A percentile compares a stretch with the other conserved stretches of the same genome.
Conservation (phyloP, 306 rosid species). For the Prinsepia uniflora region DNA sequence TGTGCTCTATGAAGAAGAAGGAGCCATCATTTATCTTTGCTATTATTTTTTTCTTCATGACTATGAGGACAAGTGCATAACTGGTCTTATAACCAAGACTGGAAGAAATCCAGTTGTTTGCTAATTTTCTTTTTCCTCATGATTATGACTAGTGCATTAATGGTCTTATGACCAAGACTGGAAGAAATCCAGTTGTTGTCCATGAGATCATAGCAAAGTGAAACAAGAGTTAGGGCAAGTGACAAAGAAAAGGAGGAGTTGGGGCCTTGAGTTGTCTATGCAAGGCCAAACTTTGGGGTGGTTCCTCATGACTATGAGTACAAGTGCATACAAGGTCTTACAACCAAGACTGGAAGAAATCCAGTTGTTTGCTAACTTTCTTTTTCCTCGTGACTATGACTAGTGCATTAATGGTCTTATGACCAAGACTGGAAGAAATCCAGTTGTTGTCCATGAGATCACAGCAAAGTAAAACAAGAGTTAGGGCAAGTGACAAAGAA, state of each 20-base stretch:
- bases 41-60: no score
- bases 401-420: background rate
- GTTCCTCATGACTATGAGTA: no score
- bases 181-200: slow-evolving; percentile 14
- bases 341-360: no score
- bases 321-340: no score
- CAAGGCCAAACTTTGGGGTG: slow-evolving; percentile 26
- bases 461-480: background rate
- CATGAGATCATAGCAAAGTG: background rate
- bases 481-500: slow-evolving; percentile 8
- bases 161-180: background rate
- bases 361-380: no score
- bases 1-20: no score
- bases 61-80: no score
- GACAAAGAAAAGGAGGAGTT: slow-evolving; percentile 14
- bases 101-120: no score
- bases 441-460: slow-evolving; percentile 10
- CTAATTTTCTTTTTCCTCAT: background rate
- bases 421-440: background rate
- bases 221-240: background rate
- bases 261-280: slow-evolving; percentile 54
- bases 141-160: background rate
- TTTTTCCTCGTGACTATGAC: background rate
- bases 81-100: no score
- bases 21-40: background rate